A percentile compares a stretch with the other conserved stretches of the same genome.
Evolutionary conservation across 75 land plant species (phyloP).

Genomic region (Cupressus sempervirens): DNA sequence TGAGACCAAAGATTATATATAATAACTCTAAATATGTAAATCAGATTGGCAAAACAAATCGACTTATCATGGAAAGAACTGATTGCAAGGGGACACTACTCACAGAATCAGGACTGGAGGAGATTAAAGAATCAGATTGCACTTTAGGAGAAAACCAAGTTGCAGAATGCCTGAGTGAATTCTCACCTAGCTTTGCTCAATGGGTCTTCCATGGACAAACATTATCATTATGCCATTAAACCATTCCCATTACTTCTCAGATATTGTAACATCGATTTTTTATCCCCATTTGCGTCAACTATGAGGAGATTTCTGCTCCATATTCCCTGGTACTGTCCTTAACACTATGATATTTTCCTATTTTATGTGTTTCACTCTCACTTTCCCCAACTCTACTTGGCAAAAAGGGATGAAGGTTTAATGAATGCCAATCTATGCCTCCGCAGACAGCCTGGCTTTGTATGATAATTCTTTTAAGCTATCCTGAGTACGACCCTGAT

Average conservation of each 20-base stretch:
- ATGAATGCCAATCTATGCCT: background rate
- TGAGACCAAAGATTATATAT: background rate
- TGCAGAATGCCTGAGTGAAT: slow-evolving; percentile 6
- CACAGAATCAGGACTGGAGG: background rate
- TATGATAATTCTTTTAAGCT: background rate
- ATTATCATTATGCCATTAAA: background rate
- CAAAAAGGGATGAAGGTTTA: background rate
- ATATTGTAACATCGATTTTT: background rate
- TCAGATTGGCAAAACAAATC: background rate
- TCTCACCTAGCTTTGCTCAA: background rate
- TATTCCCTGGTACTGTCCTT: background rate
- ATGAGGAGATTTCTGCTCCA: background rate
- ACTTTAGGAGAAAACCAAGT: background rate
- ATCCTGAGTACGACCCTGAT: background rate
- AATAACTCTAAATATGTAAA: background rate
- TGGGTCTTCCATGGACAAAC: slow-evolving; percentile 11
- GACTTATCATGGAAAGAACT: background rate
- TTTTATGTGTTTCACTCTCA: background rate
- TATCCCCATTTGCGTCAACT: background rate
- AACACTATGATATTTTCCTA: background rate
- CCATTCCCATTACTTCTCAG: background rate
- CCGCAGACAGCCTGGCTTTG: background rate
- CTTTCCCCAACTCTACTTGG: background rate
- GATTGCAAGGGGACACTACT: background rate
- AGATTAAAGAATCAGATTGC: background rate